phyloP scores from a whole-genome alignment of 768 basidiomycete genomes.

The Asterophora lycoperdoides region DNA sequence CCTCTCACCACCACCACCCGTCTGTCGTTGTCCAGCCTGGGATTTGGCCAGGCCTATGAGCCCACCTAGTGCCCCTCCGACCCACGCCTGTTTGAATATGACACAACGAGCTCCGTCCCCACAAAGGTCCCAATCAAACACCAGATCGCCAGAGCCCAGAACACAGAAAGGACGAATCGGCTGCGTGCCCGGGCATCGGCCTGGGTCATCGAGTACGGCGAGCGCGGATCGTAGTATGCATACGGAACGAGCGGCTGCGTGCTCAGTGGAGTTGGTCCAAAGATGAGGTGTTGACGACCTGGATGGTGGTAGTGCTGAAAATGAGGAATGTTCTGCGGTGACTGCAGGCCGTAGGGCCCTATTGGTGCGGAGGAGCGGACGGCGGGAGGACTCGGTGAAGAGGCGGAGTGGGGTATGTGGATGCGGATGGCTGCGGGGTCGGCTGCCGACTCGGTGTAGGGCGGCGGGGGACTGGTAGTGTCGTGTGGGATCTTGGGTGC shows the following conservation, averaged over 20 bases:
- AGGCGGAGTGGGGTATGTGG: neutral
- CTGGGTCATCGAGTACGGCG: slow-evolving; percentile 23
- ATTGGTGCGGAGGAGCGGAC: too few relatives aligned
- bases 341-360: neutral
- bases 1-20: too few relatives aligned
- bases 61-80: neutral
- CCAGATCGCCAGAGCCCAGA: slow-evolving; percentile 12
- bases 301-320: neutral
- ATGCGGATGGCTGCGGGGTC: neutral
- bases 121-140: slow-evolving; percentile 22
- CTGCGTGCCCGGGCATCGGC: slow-evolving; percentile 34
- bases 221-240: slow-evolving; percentile 35
- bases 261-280: slow-evolving; percentile 40
- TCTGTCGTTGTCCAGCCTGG: too few relatives aligned
- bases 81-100: neutral
- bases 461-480: too few relatives aligned
- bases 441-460: slow-evolving; percentile 4
- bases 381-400: too few relatives aligned
- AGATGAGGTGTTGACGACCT: slow-evolving; percentile 14
- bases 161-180: slow-evolving; percentile 28
- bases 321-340: neutral
- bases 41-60: too few relatives aligned
- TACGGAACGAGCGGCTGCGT: slow-evolving; percentile 32
- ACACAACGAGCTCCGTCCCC: slow-evolving; percentile 13
- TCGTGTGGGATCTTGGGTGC: too few relatives aligned